Evolutionary conservation across 2,329 filamentous ascomycete genomes (phyloP).

Genomic region (Beauveria bassiana): DNA sequence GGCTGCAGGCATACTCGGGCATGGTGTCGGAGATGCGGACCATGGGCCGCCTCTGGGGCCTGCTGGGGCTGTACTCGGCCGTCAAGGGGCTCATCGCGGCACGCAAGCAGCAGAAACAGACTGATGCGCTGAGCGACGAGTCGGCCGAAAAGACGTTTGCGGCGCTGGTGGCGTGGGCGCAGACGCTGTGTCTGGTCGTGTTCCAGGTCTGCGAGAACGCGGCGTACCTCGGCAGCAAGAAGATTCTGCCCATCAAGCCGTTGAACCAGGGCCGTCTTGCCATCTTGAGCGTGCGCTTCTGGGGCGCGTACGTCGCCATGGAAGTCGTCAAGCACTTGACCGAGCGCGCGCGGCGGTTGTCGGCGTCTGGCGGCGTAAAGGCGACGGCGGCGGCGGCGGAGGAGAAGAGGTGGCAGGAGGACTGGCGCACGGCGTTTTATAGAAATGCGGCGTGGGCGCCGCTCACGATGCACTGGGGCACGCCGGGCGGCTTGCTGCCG

Average conservation of each 20-base stretch:
- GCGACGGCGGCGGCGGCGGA: conserved; percentile 14
- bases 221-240: conserved; percentile 67
- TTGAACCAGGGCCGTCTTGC: conserved; percentile 54
- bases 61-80: conserved; percentile 67
- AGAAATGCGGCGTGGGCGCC: conserved; percentile 72
- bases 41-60: conserved; percentile 68
- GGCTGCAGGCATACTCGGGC: conserved; percentile 53
- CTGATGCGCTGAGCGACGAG: conserved; percentile 25
- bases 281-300: conserved; percentile 70
- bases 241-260: conserved; percentile 53
- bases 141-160: conserved; percentile 30
- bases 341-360: conserved; percentile 33
- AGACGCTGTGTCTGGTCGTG: conserved; percentile 57
- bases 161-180: conserved; percentile 51
- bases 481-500: conserved; percentile 50
- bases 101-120: conserved; percentile 22
- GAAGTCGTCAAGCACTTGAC: conserved; percentile 61
- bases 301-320: conserved; percentile 68
- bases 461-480: conserved; percentile 76
- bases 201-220: conserved; percentile 82
- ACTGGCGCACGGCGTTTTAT: conserved; percentile 60
- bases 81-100: conserved; percentile 38
- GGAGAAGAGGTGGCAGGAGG: conserved; percentile 35
- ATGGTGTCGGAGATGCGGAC: conserved; percentile 65
- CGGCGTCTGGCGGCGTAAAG: conserved; percentile 19